Percentiles rank a stretch among this genome's conserved stretches.
Conservation (phyloP, 768 basidiomycete genomes). For the Arthromyces matolae region DNA sequence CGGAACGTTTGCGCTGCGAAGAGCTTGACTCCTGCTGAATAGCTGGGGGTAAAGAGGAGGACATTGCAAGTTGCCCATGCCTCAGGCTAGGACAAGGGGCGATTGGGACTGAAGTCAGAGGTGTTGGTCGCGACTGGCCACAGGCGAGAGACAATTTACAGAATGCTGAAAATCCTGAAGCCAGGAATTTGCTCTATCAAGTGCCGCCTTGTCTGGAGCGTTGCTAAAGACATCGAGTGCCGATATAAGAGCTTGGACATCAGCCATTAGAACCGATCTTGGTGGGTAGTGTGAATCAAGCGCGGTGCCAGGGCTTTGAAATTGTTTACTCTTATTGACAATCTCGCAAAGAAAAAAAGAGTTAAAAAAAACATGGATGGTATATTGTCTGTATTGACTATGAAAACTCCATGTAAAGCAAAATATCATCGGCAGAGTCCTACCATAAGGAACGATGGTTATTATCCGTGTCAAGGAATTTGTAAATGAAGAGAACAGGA, state of each 20-base stretch:
- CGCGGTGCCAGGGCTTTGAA: conserved; percentile 6
- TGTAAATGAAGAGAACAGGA: conserved; percentile 47
- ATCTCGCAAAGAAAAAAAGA: not conserved
- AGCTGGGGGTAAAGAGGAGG: conserved; percentile 78
- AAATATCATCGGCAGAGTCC: conserved; percentile 39
- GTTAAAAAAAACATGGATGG: conserved; percentile 32
- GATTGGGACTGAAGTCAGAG: conserved; percentile 65
- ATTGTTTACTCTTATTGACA: conserved; percentile 33
- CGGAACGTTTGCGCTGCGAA: conserved; percentile 98
- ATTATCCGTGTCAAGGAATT: conserved; percentile 61
- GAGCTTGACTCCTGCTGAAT: conserved; percentile 75
- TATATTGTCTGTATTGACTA: conserved; percentile 38
- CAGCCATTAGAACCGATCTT: conserved; percentile 47
- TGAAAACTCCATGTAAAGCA: conserved; percentile 41
- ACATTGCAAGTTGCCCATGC: conserved; percentile 96
- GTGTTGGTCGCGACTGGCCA: conserved; percentile 57
- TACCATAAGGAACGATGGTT: conserved; percentile 49
- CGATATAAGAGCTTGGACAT: conserved; percentile 67
- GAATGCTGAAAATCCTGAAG: conserved; percentile 99
- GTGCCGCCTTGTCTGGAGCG: conserved; percentile 76
- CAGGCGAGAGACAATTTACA: conserved; percentile 83
- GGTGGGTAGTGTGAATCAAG: conserved; percentile 14
- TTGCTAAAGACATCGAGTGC: conserved; percentile 77
- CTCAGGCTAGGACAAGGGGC: conserved; percentile 76
- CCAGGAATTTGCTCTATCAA: conserved; percentile 90